phyloP scores from a whole-genome alignment of 1,284 basidiomycete species.

The Cutaneotrichosporon mucoides region DNA sequence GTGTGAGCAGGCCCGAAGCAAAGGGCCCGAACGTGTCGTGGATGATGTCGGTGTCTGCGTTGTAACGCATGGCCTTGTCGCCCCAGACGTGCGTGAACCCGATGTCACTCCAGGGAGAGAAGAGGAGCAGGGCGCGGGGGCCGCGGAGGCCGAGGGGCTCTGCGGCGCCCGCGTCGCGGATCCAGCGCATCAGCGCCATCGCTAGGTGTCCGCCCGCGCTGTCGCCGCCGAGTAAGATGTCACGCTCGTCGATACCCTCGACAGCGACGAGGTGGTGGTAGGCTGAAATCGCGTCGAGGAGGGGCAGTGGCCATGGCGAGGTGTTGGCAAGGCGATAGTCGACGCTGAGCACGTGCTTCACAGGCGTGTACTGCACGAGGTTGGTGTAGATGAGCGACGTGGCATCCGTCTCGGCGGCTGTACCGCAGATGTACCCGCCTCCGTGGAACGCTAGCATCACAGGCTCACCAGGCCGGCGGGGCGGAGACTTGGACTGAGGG shows the following conservation, averaged over 20 bases:
- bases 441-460: slow-evolving; percentile 42
- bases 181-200: slow-evolving; percentile 50
- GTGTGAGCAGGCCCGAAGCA: slow-evolving; percentile 38
- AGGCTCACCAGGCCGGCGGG: slow-evolving; percentile 29
- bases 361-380: slow-evolving; percentile 35
- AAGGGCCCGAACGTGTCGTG: slow-evolving; percentile 45
- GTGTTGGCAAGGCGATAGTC: slow-evolving; percentile 39
- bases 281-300: slow-evolving; percentile 60
- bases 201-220: slow-evolving; percentile 68
- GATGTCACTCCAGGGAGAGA: slow-evolving; percentile 61
- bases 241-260: slow-evolving; percentile 54
- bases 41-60: slow-evolving; percentile 37
- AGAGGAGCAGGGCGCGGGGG: slow-evolving; percentile 56
- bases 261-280: slow-evolving; percentile 59
- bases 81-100: slow-evolving; percentile 45
- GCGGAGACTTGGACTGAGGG: slow-evolving; percentile 11
- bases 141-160: slow-evolving; percentile 22
- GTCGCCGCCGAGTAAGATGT: slow-evolving; percentile 64
- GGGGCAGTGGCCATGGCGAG: slow-evolving; percentile 59
- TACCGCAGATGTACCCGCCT: slow-evolving; percentile 42
- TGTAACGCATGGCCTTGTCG: slow-evolving; percentile 24
- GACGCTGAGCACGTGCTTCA: slow-evolving; percentile 41
- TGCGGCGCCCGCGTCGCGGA: slow-evolving; percentile 31
- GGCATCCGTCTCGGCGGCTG: slow-evolving; percentile 39
- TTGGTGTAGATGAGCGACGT: slow-evolving; percentile 36